Percentiles rank a stretch among this genome's conserved stretches.
phyloP scores from a whole-genome alignment of 192 early-diverging fungal genomes.

The Linnemannia zychae region DNA sequence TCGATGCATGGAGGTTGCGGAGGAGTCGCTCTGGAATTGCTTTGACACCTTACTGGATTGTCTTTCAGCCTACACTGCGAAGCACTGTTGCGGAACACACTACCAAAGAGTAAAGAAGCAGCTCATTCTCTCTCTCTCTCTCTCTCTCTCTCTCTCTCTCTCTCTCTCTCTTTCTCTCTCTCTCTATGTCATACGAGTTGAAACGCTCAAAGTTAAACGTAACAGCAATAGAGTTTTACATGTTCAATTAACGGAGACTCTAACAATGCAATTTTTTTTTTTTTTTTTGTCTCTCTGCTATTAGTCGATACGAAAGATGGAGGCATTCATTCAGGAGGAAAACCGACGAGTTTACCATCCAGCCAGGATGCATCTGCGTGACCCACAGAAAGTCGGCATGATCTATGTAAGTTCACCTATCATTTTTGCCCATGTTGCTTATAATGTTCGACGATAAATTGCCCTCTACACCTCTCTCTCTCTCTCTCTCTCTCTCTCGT shows the following conservation, averaged over 20 bases:
- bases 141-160: too few relatives aligned
- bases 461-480: too few relatives aligned
- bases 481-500: background rate
- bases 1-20: constrained; percentile 38
- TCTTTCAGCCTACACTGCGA: constrained; percentile 50
- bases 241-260: background rate
- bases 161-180: too few relatives aligned
- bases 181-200: too few relatives aligned
- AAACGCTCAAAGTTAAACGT: background rate
- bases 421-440: background rate
- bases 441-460: too few relatives aligned
- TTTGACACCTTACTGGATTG: constrained; percentile 52
- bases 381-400: constrained; percentile 54
- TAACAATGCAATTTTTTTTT: background rate
- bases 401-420: constrained; percentile 37
- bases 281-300: background rate
- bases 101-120: constrained; percentile 38
- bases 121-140: background rate
- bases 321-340: constrained; percentile 33
- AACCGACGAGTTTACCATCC: constrained; percentile 43
- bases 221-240: background rate
- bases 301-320: constrained; percentile 41
- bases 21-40: constrained; percentile 39
- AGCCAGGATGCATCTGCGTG: constrained; percentile 46
- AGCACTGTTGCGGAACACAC: constrained; percentile 52